These are phyloP conservation scores for Colletotrichum theobromicola DNA, from an alignment of 2,329 filamentous ascomycete species.

Conservation along the genomic window DNA sequence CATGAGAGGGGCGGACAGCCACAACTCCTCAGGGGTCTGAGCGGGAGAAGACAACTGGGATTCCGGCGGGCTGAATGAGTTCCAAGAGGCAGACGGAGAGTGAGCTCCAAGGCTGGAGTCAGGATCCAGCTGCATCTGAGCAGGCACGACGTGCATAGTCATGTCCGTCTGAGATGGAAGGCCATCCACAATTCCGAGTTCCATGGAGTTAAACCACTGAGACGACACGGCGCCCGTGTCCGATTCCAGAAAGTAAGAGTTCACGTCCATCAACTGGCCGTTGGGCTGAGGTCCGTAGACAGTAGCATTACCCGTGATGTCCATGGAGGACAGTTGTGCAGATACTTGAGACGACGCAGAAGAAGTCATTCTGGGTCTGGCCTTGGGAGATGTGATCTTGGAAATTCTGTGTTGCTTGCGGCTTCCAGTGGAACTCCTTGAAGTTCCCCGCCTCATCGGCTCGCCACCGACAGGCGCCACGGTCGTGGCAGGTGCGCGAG, in stretches of 20 bases:
- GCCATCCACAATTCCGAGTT: conserved; percentile 49
- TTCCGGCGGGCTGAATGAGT: conserved; percentile 26
- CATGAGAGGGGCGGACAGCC: conserved; percentile 39
- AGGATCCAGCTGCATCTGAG: conserved; percentile 60
- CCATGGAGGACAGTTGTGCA: conserved; percentile 56
- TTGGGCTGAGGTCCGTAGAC: conserved; percentile 43
- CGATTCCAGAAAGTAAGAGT: conserved; percentile 56
- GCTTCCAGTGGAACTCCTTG: conserved; percentile 49
- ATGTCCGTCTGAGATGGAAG: conserved; percentile 48
- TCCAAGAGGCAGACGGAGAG: conserved; percentile 57
- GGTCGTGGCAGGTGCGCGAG: conserved; percentile 38
- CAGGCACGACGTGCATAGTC: conserved; percentile 59
- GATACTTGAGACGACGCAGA: conserved; percentile 51
- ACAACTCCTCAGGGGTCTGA: conserved; percentile 17
- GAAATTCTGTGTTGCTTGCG: conserved; percentile 48
- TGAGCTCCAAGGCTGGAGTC: conserved; percentile 52
- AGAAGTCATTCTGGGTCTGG: conserved; percentile 45
- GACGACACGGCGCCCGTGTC: conserved; percentile 51
- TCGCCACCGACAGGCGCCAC: conserved; percentile 33
- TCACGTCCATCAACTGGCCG: conserved; percentile 50
- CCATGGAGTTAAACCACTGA: conserved; percentile 56
- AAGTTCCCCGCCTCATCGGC: conserved; percentile 51
- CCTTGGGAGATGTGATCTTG: conserved; percentile 48
- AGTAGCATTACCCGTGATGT: conserved; percentile 56
- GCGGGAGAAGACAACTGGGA: conserved; percentile 22